A percentile compares a stretch with the other conserved stretches of the same genome.
These are phyloP conservation scores for Trichoderma cornu-damae DNA, from an alignment of 2,329 filamentous ascomycete species.

Conservation along the genomic window DNA sequence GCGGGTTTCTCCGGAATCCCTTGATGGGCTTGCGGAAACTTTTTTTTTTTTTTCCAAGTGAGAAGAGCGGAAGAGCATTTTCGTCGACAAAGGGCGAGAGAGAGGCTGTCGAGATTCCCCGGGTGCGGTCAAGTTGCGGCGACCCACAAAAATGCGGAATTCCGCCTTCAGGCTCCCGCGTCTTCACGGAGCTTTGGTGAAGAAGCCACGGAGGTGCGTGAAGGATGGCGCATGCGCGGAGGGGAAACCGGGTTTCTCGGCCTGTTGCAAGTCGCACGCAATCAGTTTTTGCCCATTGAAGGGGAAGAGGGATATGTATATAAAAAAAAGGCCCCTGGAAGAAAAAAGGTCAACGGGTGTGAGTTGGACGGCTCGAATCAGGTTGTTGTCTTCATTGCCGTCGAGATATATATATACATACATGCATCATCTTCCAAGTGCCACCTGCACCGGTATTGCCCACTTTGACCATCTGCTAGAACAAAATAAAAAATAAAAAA, in stretches of 20 bases:
- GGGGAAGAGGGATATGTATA: neutral
- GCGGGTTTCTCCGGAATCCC: neutral
- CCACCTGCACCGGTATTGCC: neutral
- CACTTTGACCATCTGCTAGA: neutral
- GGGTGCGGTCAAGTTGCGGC: neutral
- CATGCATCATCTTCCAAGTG: neutral
- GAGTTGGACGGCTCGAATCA: too few relatives aligned
- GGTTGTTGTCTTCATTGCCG: neutral
- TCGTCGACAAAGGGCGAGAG: neutral
- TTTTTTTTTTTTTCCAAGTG: too few relatives aligned
- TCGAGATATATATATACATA: neutral
- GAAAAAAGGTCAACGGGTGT: too few relatives aligned
- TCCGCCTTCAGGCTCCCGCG: conserved; percentile 16
- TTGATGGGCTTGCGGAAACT: neutral
- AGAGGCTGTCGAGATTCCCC: neutral
- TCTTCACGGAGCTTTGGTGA: neutral
- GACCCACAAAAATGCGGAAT: conserved; percentile 9
- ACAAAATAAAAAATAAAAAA: neutral
- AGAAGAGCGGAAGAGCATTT: neutral
- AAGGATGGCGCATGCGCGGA: neutral
- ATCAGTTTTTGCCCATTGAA: neutral
- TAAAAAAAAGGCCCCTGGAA: neutral
- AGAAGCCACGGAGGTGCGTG: neutral
- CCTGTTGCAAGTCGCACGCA: neutral
- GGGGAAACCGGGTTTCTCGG: neutral